Base-by-base conservation (phyloP, 768 basidiomycete genomes). In the Coprinellus aureogranulatus region DNA sequence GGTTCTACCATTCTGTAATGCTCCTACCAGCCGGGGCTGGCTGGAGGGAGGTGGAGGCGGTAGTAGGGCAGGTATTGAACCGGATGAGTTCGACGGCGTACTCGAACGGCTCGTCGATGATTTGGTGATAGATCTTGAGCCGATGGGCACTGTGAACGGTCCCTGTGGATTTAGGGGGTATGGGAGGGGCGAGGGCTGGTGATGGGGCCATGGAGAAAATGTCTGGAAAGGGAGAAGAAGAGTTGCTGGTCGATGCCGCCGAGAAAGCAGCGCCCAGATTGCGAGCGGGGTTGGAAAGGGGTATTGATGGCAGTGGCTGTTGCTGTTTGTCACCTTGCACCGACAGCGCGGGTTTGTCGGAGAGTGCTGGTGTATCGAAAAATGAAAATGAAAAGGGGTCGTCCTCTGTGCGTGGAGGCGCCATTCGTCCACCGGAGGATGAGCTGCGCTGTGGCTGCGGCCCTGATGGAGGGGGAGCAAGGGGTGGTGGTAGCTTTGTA, bases 401-500 rank as follows among this genome's bases (percentile, higher is more conserved):
- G 42, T 54, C 50, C 20, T 54, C 20, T 10, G 18, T 40, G 26
- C 50, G 28, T 27, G 44, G 31, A 48, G 47, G 23, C 37, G 31
- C 48, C 31, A 49, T 27, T 45, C 10, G 22, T 50, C 20, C 10
- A 31, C 14, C 37, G 53, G 22, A 14, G 48, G 49, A 31, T 20
- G 42, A 22, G 2, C 34, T 22, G 22, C 20, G 41, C 22, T 52
- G 41, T 9, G 23, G 22, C 28, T 53, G 64, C 26, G 62, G 62
- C 20, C 70, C 65, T 58, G 70, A 64, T 18, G 70, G 71, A 9
- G 75, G 72, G 46, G 73, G 75, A n/a, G 73, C 68, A 44, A 77
- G 72, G 8, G 77, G 81, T 11, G 81, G 77, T 22, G 82, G 81
- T 53, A 85, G 67, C 31, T 69, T 62, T 1, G 69, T 68, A 3